Base-by-base conservation (phyloP, 768 basidiomycete genomes). In the Russula sp. region DNA sequence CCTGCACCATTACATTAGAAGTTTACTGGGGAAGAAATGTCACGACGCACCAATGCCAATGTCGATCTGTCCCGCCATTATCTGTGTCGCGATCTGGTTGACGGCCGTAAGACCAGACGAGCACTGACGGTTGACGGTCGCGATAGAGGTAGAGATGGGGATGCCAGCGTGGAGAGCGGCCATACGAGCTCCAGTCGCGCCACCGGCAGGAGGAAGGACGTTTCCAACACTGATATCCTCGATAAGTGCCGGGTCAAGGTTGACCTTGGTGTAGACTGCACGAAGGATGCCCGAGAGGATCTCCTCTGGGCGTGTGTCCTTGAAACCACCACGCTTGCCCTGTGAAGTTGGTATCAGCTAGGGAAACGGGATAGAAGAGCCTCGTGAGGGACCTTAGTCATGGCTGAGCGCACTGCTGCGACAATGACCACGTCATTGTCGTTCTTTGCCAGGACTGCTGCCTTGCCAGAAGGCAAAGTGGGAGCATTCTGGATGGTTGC, bases 351-450 rank as follows among this genome's bases (percentile, higher is more conserved):
- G 34, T 52, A 34, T 59, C 24, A 50, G 28, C 26, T 56, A 56
- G 44, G 57, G 57, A 69, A 56, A 32, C 34, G 36, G 22, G n/a
- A 20, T 16, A 52, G n/a, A 56, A 64, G 40, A 34, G n/a, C 20
- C 30, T 44, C 8, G 8, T 14, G 50, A 10, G 72, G 59, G 38
- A 91, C 93, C 83, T 94, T 96, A 34, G 95, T 97, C 64, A 96
- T 81, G 28, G 97, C 92, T 51, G 94, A 93, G 67, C 97, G 87
- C 54, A 92, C 83, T 24, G 95, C 94, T 13, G 86, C 78, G 71
- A 93, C 85, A 73, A 98, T 90, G 67, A 98, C 96, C 16, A 98
- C 88, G 75, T 96, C 94, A 73, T 91, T 82, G 66, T 89, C 87
- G 70, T 83, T 78, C 78, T 92, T 88, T 71, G 83, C 78, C 55